A percentile compares a stretch with the other conserved stretches of the same genome.
phyloP scores from a whole-genome alignment of 306 rosid species.

The Prinsepia uniflora region DNA sequence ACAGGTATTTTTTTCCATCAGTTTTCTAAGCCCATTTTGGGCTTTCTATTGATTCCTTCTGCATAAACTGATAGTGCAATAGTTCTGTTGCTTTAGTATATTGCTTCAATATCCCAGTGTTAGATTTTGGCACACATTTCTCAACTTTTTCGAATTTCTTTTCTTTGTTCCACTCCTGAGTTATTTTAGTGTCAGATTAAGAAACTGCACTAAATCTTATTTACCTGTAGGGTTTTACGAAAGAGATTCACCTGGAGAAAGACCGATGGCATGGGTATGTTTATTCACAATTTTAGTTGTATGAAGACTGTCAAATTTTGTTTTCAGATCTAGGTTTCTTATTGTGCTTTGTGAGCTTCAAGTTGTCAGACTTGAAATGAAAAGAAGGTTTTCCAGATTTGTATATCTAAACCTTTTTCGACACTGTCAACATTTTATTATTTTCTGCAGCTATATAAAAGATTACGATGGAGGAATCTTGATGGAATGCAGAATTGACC shows the following conservation, averaged over 20 bases:
- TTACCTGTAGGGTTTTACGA: conserved; percentile 78
- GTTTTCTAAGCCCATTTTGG: background rate
- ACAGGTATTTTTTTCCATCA: conserved; percentile 56
- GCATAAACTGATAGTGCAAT: conserved; percentile 6
- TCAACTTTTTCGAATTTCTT: background rate
- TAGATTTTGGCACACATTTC: background rate
- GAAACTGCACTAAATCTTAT: conserved; percentile 18
- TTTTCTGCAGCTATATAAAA: conserved; percentile 74
- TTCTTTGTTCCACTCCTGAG: background rate
- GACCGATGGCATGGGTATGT: conserved; percentile 98
- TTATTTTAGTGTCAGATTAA: conserved; percentile 7
- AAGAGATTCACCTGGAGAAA: conserved; percentile 95
- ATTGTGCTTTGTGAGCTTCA: background rate
- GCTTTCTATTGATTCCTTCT: conserved; percentile 13
- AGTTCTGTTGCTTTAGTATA: conserved; percentile 15
- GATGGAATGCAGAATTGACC: conserved; percentile 98
- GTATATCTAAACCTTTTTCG: background rate
- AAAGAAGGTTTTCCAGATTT: background rate
- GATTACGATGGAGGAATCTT: conserved; percentile 97
- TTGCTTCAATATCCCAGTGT: background rate
- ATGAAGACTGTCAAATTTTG: conserved; percentile 14
- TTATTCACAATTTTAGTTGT: conserved; percentile 19
- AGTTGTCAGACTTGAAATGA: background rate
- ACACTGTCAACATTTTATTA: conserved; percentile 14
- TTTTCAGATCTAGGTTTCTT: conserved; percentile 17